Evolutionary conservation across 73 alveolate genomes (phyloP).

Genomic region (Paraurostyla sp.): DNA sequence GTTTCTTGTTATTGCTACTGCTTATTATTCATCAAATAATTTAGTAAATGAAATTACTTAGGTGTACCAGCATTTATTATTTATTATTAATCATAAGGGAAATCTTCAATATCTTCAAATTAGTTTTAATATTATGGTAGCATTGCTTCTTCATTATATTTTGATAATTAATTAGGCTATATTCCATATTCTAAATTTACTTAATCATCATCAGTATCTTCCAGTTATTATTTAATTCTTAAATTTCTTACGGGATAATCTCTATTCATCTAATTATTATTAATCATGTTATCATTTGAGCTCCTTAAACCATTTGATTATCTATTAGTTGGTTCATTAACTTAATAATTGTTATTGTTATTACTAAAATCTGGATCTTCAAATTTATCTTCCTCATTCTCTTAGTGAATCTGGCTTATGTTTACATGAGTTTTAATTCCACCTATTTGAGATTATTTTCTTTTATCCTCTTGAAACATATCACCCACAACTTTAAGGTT

Average conservation of each 20-base stretch:
- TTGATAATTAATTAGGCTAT: too few species aligned
- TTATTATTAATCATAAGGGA: neutral
- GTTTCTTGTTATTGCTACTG: neutral
- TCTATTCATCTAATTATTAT: too few species aligned
- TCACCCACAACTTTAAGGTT: neutral
- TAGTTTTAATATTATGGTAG: neutral
- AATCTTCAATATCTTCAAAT: neutral
- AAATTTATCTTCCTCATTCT: neutral
- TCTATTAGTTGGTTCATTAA: too few species aligned
- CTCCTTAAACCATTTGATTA: too few species aligned
- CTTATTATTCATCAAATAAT: neutral
- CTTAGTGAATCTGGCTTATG: neutral
- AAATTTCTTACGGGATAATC: too few species aligned
- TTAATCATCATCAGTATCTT: too few species aligned
- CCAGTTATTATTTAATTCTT: too few species aligned
- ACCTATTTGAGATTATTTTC: neutral
- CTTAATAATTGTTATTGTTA: neutral
- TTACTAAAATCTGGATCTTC: neutral
- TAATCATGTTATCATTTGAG: too few species aligned
- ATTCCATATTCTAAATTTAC: too few species aligned
- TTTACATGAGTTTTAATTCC: conserved; percentile 1
- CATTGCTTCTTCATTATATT: too few species aligned
- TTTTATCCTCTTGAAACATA: neutral
- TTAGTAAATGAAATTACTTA: conserved; percentile 12
- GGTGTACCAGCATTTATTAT: too few species aligned